phyloP scores from a whole-genome alignment of 768 basidiomycete genomes.

The Termitomyces sp. region DNA sequence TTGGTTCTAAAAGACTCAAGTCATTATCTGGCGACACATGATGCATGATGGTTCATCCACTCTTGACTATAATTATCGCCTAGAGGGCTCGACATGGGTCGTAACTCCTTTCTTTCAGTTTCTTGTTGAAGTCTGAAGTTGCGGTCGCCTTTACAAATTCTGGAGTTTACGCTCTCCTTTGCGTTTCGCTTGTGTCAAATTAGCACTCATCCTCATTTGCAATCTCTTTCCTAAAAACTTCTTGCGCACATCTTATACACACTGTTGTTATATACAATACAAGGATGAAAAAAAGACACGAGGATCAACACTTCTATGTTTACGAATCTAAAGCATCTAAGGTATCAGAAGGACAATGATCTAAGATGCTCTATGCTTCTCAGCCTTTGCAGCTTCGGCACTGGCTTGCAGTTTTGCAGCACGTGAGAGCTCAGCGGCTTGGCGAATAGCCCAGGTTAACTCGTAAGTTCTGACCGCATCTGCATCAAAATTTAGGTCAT shows the following conservation, averaged over 20 bases:
- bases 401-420: constrained; percentile 36
- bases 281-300: background rate
- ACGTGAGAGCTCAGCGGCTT: constrained; percentile 67
- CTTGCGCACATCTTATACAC: background rate
- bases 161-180: background rate
- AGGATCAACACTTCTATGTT: background rate
- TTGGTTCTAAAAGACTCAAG: constrained; percentile 10
- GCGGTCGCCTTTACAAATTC: background rate
- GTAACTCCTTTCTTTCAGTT: background rate
- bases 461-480: constrained; percentile 88
- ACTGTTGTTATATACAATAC: background rate
- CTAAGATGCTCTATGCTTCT: constrained; percentile 4
- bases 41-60: background rate
- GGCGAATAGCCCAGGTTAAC: constrained; percentile 90
- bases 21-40: background rate
- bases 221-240: background rate
- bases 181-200: background rate
- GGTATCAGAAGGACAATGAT: background rate
- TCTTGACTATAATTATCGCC: background rate
- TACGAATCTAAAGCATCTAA: background rate
- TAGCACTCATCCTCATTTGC: no score
- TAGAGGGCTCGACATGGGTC: background rate
- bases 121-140: background rate
- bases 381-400: constrained; percentile 19
- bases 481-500: constrained; percentile 18